Conservation (phyloP, 2,329 filamentous ascomycete species). For the Aspergillus ruber region DNA sequence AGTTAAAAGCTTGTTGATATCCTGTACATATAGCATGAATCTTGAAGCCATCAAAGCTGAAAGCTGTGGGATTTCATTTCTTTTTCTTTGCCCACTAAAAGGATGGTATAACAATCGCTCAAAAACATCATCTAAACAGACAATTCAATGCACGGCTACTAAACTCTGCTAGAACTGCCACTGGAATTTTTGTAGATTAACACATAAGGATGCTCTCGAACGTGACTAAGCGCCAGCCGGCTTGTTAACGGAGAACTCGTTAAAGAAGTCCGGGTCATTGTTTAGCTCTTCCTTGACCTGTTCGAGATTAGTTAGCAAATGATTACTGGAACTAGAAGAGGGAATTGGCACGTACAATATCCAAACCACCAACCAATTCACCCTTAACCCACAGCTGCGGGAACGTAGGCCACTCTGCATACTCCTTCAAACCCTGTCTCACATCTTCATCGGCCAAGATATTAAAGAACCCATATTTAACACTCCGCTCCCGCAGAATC, state of each 20-base stretch:
- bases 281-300: conserved; percentile 92
- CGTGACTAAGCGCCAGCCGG: conserved; percentile 8
- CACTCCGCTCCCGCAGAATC: conserved; percentile 77
- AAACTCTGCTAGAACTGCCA: no score
- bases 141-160: no score
- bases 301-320: conserved; percentile 8
- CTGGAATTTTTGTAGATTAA: no score
- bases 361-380: conserved; percentile 84
- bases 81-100: no score
- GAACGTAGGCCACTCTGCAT: conserved; percentile 97
- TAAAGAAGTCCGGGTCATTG: conserved; percentile 75
- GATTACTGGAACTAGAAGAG: background rate
- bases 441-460: conserved; percentile 97
- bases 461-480: conserved; percentile 99
- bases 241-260: conserved; percentile 55
- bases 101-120: no score
- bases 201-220: no score
- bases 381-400: conserved; percentile 90
- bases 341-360: conserved; percentile 65
- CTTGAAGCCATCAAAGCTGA: no score
- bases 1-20: no score
- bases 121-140: no score
- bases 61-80: no score
- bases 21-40: no score
- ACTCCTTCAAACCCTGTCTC: conserved; percentile 91